Conservation (phyloP, 768 basidiomycete genomes). For the Mycena metata region DNA sequence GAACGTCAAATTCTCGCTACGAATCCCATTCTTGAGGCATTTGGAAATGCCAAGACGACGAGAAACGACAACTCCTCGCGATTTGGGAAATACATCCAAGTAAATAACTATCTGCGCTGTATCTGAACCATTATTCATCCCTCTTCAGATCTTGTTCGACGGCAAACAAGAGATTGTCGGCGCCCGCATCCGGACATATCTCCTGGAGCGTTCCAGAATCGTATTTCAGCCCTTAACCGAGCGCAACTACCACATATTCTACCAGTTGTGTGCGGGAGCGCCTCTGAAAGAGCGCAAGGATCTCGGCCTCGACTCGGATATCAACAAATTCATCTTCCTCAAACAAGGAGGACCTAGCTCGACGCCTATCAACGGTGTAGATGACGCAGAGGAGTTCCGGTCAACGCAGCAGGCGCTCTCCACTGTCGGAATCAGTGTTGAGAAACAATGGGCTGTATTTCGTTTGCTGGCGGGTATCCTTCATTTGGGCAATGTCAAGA, state of each 20-base stretch:
- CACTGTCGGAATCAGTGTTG: constrained; percentile 97
- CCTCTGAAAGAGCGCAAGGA: constrained; percentile 96
- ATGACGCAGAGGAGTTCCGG: constrained; percentile 96
- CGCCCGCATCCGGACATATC: constrained; percentile 98
- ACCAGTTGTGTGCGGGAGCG: constrained; percentile 97
- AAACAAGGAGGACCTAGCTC: constrained; percentile 93
- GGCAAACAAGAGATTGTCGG: constrained; percentile 97
- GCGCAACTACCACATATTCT: constrained; percentile 99
- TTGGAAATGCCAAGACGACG: constrained; percentile 99
- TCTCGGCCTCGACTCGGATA: constrained; percentile 88
- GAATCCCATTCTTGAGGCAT: constrained; percentile 99
- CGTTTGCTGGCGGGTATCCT: constrained; percentile 91
- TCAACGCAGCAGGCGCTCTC: constrained; percentile 94
- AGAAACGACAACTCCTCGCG: constrained; percentile 99
- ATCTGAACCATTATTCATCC: constrained; percentile 26
- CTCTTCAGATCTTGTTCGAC: constrained; percentile 91
- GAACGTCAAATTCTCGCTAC: constrained; percentile 98
- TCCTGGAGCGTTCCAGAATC: constrained; percentile 96
- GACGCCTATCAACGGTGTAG: constrained; percentile 90
- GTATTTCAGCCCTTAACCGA: constrained; percentile 98
- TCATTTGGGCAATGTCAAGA: constrained; percentile 98
- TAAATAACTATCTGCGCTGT: constrained; percentile 49
- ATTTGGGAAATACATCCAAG: constrained; percentile 99
- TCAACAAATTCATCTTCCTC: constrained; percentile 91
- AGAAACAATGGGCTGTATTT: constrained; percentile 99